Conservation (phyloP, 164 flowering plant genomes). For the Stephania cephalantha region DNA sequence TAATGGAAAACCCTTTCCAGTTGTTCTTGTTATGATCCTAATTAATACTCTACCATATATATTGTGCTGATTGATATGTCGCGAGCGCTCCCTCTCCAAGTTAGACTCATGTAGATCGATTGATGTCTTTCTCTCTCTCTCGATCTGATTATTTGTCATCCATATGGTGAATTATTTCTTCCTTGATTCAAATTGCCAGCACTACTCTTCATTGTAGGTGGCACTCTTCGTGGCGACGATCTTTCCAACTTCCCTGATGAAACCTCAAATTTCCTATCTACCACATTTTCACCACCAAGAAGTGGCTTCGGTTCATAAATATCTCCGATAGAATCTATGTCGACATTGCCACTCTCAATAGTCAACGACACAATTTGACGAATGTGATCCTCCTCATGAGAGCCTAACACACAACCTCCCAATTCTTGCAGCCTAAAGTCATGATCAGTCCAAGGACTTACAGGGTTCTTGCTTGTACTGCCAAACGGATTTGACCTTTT, state of each 20-base stretch:
- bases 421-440: constrained; percentile 59
- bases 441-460: constrained; percentile 44
- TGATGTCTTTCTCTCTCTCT: too few relatives aligned
- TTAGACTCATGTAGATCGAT: not conserved
- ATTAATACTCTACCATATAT: too few relatives aligned
- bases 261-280: constrained; percentile 41
- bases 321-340: constrained; percentile 43
- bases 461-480: constrained; percentile 43
- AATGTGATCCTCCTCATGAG: constrained; percentile 45
- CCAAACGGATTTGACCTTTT: constrained; percentile 48
- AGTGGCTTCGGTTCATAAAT: constrained; percentile 57
- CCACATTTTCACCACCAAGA: constrained; percentile 27
- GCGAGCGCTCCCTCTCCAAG: not conserved
- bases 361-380: constrained; percentile 36
- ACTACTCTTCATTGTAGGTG: constrained; percentile 33
- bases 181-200: constrained; percentile 14
- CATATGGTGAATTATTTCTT: constrained; percentile 46
- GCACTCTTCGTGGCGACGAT: constrained; percentile 62
- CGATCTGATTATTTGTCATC: constrained; percentile 2
- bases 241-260: constrained; percentile 45
- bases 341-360: constrained; percentile 23
- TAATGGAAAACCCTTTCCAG: too few relatives aligned
- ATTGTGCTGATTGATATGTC: not conserved
- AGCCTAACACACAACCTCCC: constrained; percentile 28
- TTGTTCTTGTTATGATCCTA: too few relatives aligned